These are phyloP conservation scores for Cladobotryum mycophilum DNA, from an alignment of 2,329 filamentous ascomycete species.

Conservation along the genomic window DNA sequence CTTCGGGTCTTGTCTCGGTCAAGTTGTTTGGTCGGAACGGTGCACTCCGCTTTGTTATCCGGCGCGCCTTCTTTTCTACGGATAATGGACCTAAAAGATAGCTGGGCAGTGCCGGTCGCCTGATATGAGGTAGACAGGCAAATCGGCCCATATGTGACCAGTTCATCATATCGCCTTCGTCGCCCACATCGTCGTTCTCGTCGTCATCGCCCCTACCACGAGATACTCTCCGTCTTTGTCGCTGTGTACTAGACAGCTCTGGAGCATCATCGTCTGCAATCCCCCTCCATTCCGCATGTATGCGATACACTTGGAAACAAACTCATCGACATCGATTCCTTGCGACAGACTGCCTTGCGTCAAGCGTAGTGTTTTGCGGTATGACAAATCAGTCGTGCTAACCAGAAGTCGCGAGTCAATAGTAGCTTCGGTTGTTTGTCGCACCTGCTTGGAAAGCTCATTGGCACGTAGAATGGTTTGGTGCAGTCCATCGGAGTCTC, in stretches of 20 bases:
- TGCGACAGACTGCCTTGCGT: slow-evolving; percentile 65
- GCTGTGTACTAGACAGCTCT: slow-evolving; percentile 45
- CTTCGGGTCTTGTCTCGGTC: slow-evolving; percentile 68
- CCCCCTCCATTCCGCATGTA: slow-evolving; percentile 71
- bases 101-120: slow-evolving; percentile 69
- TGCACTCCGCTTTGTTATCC: slow-evolving; percentile 62
- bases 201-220: slow-evolving; percentile 38
- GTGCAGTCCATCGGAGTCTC: slow-evolving; percentile 57
- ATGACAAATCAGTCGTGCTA: slow-evolving; percentile 70
- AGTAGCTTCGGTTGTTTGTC: slow-evolving; percentile 84
- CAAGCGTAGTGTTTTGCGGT: slow-evolving; percentile 69
- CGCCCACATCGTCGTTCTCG: slow-evolving; percentile 55
- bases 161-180: slow-evolving; percentile 71
- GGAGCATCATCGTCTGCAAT: slow-evolving; percentile 45
- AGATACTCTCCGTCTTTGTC: slow-evolving; percentile 33
- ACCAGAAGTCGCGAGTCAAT: slow-evolving; percentile 86
- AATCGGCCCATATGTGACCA: slow-evolving; percentile 79
- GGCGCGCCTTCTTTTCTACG: slow-evolving; percentile 75
- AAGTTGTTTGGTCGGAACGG: slow-evolving; percentile 63
- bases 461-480: slow-evolving; percentile 63
- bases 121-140: slow-evolving; percentile 66
- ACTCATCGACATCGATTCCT: slow-evolving; percentile 83
- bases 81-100: slow-evolving; percentile 87
- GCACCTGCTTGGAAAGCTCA: slow-evolving; percentile 59
- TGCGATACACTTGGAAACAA: slow-evolving; percentile 80